Percentiles rank a stretch among this genome's conserved stretches.
Evolutionary conservation across 2,329 filamentous ascomycete genomes (phyloP).

Genomic region (Macrophomina pseudophaseolina): DNA sequence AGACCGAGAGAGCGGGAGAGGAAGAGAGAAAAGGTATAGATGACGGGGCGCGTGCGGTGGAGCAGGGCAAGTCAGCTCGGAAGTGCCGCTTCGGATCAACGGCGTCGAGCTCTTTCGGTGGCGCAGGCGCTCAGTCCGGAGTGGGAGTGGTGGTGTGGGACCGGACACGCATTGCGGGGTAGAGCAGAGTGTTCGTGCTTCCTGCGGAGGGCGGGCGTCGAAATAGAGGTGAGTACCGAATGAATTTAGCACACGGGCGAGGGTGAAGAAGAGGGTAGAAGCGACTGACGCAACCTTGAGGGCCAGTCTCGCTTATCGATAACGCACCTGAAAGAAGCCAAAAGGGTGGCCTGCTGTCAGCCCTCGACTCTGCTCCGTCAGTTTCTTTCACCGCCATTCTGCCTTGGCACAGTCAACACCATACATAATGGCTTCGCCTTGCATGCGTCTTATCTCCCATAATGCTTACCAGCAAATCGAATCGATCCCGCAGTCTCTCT

Average conservation of each 20-base stretch:
- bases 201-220: not conserved
- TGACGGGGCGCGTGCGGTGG: not conserved
- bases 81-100: constrained; percentile 2
- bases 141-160: not conserved
- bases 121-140: constrained; percentile 17
- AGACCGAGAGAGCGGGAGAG: not conserved
- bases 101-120: constrained; percentile 9
- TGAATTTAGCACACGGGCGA: not conserved
- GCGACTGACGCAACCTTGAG: constrained; percentile 8
- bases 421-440: too few relatives aligned
- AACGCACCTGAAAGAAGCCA: not conserved
- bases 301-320: constrained; percentile 1
- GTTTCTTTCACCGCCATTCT: too few relatives aligned
- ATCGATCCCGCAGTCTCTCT: too few relatives aligned
- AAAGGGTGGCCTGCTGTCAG: not conserved
- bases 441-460: too few relatives aligned
- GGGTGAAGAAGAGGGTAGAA: not conserved
- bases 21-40: not conserved
- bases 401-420: too few relatives aligned
- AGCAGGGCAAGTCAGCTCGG: constrained; percentile 5
- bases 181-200: not conserved
- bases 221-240: not conserved
- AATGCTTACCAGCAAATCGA: too few relatives aligned
- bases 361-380: not conserved
- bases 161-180: constrained; percentile 7